Percentiles rank a stretch among this genome's conserved stretches.
phyloP scores from a whole-genome alignment of 306 rosid species.

The Vachellia collinsii region DNA sequence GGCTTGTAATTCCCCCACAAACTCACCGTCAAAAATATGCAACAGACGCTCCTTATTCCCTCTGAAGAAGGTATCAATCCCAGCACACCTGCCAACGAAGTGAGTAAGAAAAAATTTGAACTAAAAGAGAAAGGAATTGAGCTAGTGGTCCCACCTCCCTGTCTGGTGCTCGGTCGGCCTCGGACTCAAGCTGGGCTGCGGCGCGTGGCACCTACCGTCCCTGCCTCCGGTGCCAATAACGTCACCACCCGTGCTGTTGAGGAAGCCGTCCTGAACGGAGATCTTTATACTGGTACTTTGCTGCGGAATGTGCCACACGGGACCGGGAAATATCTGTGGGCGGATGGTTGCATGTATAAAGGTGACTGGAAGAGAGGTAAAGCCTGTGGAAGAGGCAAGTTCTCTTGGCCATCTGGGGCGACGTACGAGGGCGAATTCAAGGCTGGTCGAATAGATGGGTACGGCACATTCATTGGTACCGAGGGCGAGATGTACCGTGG shows the following conservation, averaged over 20 bases:
- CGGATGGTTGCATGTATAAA: conserved; percentile 57
- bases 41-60: conserved; percentile 47
- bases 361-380: conserved; percentile 56
- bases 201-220: conserved; percentile 50
- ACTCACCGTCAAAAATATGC: conserved; percentile 35
- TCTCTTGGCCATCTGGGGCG: conserved; percentile 60
- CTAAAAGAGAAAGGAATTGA: conserved; percentile 29
- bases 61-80: conserved; percentile 28
- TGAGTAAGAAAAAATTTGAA: conserved; percentile 35
- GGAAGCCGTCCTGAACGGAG: conserved; percentile 44
- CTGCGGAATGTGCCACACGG: conserved; percentile 49
- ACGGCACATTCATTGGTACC: conserved; percentile 44
- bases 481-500: conserved; percentile 51
- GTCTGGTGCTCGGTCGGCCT: conserved; percentile 31
- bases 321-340: conserved; percentile 52
- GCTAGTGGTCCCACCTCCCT: conserved; percentile 34
- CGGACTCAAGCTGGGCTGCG: conserved; percentile 39
- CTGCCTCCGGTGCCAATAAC: conserved; percentile 14
- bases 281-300: conserved; percentile 48
- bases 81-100: background rate
- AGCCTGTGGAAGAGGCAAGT: conserved; percentile 45
- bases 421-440: conserved; percentile 55
- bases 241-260: conserved; percentile 37
- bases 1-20: background rate
- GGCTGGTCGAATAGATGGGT: conserved; percentile 44